These are phyloP conservation scores for Cucurbita ficifolia DNA, from an alignment of 306 rosid genomes.

Conservation along the genomic window DNA sequence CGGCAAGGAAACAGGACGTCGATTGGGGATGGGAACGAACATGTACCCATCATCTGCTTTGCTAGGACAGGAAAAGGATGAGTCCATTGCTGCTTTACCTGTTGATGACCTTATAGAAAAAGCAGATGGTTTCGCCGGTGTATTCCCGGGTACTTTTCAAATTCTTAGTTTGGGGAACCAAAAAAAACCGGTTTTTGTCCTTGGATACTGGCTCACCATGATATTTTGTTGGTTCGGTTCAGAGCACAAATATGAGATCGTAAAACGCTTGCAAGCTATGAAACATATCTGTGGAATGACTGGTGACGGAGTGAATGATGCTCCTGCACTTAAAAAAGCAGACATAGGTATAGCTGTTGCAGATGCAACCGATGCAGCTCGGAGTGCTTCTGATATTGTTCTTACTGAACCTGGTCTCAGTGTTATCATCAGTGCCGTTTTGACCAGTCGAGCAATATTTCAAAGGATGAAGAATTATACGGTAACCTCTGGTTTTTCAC, in stretches of 20 bases:
- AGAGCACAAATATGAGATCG: slow-evolving; percentile 98
- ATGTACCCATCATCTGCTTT: slow-evolving; percentile 98
- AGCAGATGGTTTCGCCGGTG: slow-evolving; percentile 98
- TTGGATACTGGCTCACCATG: neutral
- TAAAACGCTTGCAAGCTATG: slow-evolving; percentile 97
- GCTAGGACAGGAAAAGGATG: slow-evolving; percentile 91
- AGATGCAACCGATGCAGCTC: slow-evolving; percentile 99
- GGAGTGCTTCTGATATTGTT: slow-evolving; percentile 97
- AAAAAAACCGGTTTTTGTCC: neutral
- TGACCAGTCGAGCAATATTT: slow-evolving; percentile 96
- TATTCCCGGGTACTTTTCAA: slow-evolving; percentile 66
- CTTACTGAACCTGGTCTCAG: slow-evolving; percentile 96
- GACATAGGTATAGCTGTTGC: slow-evolving; percentile 99
- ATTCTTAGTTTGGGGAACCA: neutral
- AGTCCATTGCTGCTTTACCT: slow-evolving; percentile 72
- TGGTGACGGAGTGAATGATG: slow-evolving; percentile 98
- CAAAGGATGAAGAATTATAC: slow-evolving; percentile 99
- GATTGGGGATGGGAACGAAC: slow-evolving; percentile 98
- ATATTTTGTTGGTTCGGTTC: slow-evolving; percentile 20
- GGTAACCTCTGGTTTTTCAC: slow-evolving; percentile 23
- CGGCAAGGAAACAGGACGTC: slow-evolving; percentile 98
- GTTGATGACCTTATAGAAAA: slow-evolving; percentile 87
- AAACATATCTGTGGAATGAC: slow-evolving; percentile 99
- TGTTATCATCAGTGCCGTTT: slow-evolving; percentile 92
- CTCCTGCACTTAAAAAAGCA: slow-evolving; percentile 98